A percentile compares a stretch with the other conserved stretches of the same genome.
These are phyloP conservation scores for Aphanomyces astaci DNA, from an alignment of 352 stramenopile species.

Conservation along the genomic window DNA sequence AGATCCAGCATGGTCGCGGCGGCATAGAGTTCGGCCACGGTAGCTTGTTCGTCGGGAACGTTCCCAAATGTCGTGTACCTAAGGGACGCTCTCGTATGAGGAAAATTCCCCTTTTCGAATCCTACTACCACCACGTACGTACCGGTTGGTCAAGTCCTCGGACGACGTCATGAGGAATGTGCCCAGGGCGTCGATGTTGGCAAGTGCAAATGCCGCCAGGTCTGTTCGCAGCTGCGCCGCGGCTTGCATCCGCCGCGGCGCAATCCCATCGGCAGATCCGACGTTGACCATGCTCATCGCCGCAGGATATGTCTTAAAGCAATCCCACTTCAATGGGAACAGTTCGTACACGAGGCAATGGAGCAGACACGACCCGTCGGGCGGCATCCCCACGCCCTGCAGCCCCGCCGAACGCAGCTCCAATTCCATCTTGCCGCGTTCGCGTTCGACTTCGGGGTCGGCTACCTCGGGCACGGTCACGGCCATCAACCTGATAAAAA, in stretches of 20 bases:
- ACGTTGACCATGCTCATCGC: slow-evolving; percentile 77
- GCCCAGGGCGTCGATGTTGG: slow-evolving; percentile 48
- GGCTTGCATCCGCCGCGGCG: slow-evolving; percentile 53
- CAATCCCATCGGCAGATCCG: slow-evolving; percentile 64
- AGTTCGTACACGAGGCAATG: slow-evolving; percentile 83
- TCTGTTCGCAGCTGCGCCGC: slow-evolving; percentile 54
- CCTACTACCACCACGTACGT: too few relatives aligned
- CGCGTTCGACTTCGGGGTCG: slow-evolving; percentile 57
- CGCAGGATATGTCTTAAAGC: slow-evolving; percentile 54
- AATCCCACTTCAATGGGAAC: slow-evolving; percentile 57
- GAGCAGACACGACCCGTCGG: slow-evolving; percentile 70
- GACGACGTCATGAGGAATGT: slow-evolving; percentile 64
- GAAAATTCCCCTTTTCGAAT: too few relatives aligned
- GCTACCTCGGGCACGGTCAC: slow-evolving; percentile 60
- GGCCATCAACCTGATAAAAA: slow-evolving; percentile 33
- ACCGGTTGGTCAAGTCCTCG: slow-evolving; percentile 55
- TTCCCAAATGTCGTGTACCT: slow-evolving; percentile 61
- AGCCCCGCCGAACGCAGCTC: slow-evolving; percentile 52
- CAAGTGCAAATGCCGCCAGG: slow-evolving; percentile 66
- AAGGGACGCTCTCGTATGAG: too few relatives aligned
- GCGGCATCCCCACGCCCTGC: slow-evolving; percentile 69
- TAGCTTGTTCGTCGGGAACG: slow-evolving; percentile 65
- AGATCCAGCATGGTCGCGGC: slow-evolving; percentile 78
- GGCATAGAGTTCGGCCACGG: slow-evolving; percentile 67
- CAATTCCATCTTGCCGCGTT: slow-evolving; percentile 71